These are phyloP conservation scores for Candida krabiensis DNA, from an alignment of 805 yeast species.

Conservation along the genomic window DNA sequence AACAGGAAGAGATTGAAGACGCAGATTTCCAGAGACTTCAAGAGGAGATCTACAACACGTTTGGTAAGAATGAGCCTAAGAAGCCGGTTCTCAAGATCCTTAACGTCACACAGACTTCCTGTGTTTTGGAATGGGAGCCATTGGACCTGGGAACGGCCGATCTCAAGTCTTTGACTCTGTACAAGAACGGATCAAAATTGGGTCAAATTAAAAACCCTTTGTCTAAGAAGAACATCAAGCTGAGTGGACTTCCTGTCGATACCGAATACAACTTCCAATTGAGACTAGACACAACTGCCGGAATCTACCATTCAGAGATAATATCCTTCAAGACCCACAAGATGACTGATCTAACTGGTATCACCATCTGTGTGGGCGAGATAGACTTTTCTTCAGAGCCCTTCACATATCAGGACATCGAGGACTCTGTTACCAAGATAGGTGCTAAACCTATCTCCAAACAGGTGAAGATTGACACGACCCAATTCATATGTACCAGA, in stretches of 20 bases:
- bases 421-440: slow-evolving; percentile 59
- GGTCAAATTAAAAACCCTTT: slow-evolving; percentile 85
- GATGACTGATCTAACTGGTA: slow-evolving; percentile 94
- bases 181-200: slow-evolving; percentile 69
- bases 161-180: slow-evolving; percentile 72
- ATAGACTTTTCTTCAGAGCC: slow-evolving; percentile 53
- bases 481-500: slow-evolving; percentile 83
- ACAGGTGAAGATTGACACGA: slow-evolving; percentile 82
- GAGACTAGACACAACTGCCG: slow-evolving; percentile 85
- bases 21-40: slow-evolving; percentile 64
- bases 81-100: slow-evolving; percentile 66
- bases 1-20: slow-evolving; percentile 61
- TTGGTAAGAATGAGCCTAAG: slow-evolving; percentile 72
- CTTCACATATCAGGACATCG: slow-evolving; percentile 57
- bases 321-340: slow-evolving; percentile 82
- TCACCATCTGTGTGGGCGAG: slow-evolving; percentile 86
- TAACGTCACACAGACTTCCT: slow-evolving; percentile 90
- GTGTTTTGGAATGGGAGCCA: slow-evolving; percentile 93
- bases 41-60: slow-evolving; percentile 66
- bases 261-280: slow-evolving; percentile 77
- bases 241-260: slow-evolving; percentile 90
- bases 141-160: slow-evolving; percentile 80
- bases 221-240: slow-evolving; percentile 75
- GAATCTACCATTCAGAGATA: slow-evolving; percentile 68
- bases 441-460: slow-evolving; percentile 81